Evolutionary conservation across 2,329 filamentous ascomycete genomes (phyloP), one percentile per base, ranked within the genome.

Genomic region (Cladosporium sp.): DNA sequence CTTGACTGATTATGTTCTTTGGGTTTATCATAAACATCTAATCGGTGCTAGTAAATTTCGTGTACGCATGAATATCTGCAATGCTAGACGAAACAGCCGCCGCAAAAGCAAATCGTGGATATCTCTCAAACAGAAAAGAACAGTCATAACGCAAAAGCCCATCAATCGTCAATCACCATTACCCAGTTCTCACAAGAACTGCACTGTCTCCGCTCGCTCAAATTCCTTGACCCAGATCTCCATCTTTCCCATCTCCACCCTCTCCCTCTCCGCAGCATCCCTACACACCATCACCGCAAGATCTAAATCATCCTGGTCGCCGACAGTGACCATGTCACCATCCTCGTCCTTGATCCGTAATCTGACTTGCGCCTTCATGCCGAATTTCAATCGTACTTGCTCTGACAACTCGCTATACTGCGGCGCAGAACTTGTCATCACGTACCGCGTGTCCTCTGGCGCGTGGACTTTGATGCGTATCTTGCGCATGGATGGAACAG

Each of bases 321-420:
- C 92, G 84, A 99, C 88, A 34, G 93, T 97, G 70, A 99, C 95
- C 89, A 97, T 93, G 70, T 97, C 93, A 3, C 88, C 89, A 65
- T 90, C 88, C 66, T 97, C 94, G 63, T 95, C 91, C 69, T 83
- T 85, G 66, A 92, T 85, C 79, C 94, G 94, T 75, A 97, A 88
- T 81, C 92, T 95, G 78, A 97, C 93, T 59, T 85, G 62, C 84
- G 62, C 87, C 78, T 58, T 83, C 5, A 97, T 80, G 14, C 84
- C 87, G 70, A 97, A 96, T 76, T 99, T 99, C 63, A 92, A 88
- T 49, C 88, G 84, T 60, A 99, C 89, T 61, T 87, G 86, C 62
- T 88, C 86, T 40, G 88, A 86, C 45, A 99, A 85, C 60, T 93
- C 89, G 5, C 82, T 78, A 72, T 92, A 97, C 61, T 88, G 85